Conservation (phyloP, 176 grass and related monocot genomes). For the Leersia perrieri region DNA sequence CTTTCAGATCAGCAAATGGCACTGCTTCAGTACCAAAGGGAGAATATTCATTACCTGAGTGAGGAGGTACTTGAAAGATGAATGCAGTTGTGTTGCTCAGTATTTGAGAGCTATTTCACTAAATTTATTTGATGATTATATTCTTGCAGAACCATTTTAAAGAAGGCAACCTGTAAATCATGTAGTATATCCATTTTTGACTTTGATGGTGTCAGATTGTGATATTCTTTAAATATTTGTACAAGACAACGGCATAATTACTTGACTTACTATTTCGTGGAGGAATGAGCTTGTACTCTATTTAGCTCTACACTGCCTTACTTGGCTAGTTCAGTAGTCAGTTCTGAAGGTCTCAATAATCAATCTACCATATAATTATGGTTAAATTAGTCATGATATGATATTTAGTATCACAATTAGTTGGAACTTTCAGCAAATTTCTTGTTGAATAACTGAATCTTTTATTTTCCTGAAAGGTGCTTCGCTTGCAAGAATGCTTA, state of each 20-base stretch:
- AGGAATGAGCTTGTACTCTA: background rate
- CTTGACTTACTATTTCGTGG: conserved; percentile 9
- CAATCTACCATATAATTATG: conserved; percentile 8
- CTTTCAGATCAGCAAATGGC: conserved; percentile 99
- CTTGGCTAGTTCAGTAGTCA: background rate
- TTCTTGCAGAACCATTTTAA: background rate
- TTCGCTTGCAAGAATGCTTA: conserved; percentile 94
- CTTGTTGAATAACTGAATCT: background rate
- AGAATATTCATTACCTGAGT: conserved; percentile 98
- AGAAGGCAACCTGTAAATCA: background rate
- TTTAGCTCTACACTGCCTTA: background rate
- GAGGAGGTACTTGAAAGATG: conserved; percentile 70
- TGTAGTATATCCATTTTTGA: background rate
- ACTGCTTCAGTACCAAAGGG: conserved; percentile 91
- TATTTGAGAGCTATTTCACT: conserved; percentile 7
- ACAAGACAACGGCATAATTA: background rate
- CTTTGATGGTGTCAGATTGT: background rate
- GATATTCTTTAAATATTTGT: background rate
- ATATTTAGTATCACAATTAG: background rate
- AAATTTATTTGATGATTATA: conserved; percentile 21
- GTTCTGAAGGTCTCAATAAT: background rate
- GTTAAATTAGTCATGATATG: background rate
- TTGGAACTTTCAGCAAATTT: background rate
- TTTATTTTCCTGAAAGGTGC: conserved; percentile 59
- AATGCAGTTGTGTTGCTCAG: background rate